Evolutionary conservation across 176 grass and related monocot species (phyloP), one percentile per base, ranked within the genome.

Genomic region (Microstegium vimineum): DNA sequence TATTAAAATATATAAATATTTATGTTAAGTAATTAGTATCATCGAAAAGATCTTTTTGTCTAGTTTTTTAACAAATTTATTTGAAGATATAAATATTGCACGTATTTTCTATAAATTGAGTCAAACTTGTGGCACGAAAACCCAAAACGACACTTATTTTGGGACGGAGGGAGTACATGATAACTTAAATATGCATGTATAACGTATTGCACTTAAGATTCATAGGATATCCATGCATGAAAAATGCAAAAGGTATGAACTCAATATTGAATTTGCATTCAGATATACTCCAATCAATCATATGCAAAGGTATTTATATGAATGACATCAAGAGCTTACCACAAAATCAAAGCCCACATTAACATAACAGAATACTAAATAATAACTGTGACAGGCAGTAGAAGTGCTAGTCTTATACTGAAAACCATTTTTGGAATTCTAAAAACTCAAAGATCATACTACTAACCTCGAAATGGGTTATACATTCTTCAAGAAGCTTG

Each of bases 401-500:
- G 23, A 74, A 59, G 25, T 38, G 16, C 6, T 67, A 30, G 30
- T 46, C 62, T 60, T 49, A 78, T 80, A 83, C 45, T 84, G 54
- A 73, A 6, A 76, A 65, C 47, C 30, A 54, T 11, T 80, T 81
- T 64, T 7, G 66, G 16, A 27, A 66, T 69, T 68, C 68, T 69
- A 62, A 83, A 78, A 31, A 62, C 33, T 15, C 28, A 62, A 86
- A 66, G 68, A 36, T 71, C 33, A 66, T 33, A 69, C 40, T 60
- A 94, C 92, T 33, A 62, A 99, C 96, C 96, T 99, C 96, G 71
- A 99, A 99, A 90, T 99, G 89, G 37, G 87, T 30, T 64, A 95
- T 92, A 77, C 96, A 95, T 88, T 99, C 96, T 95, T 99, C 96
- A 66, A 99, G 89, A 79, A 99, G 96, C 83, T 99, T 99, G 84